Evolutionary conservation across 108 stramenopile genomes (phyloP), one percentile per base, ranked within the genome.

Genomic region (Skeletonema costatum): DNA sequence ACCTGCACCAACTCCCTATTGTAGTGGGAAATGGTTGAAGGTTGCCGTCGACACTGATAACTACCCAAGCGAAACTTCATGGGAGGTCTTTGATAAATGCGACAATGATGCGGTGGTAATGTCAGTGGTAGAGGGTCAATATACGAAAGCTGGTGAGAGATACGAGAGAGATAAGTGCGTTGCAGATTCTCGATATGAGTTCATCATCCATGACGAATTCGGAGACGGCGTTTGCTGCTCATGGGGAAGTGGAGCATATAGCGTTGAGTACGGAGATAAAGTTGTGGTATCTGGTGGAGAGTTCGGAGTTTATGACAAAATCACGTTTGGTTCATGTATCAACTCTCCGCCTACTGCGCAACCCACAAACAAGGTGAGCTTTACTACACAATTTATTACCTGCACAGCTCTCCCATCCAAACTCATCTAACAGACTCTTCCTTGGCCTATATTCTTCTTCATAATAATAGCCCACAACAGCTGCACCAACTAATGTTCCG

Each of bases 41-140:
- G 73, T 73, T 48, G 16, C 42, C 42, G 50, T 73, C 21, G 61
- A 19, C 42, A 33, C 63, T 39, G 73, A 73, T 64, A 36, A 63
- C 25, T 38, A 73, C 60, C 62, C 73, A 32, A 12, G 50, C 2
- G 62, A 51, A 25, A 73, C 46, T 64, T 19, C 39, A 56, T 73
- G 73, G 73, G 73, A 73, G 63, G 33, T 73, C 4, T 0, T 46
- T 46, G 44, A 46, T 46, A 46, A 46, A 46, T 46, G 44, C 2
- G 44, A 46, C 44, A n/a, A n/a, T n/a, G 3, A 46, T n/a, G 16
- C 14, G 16, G 44, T 46, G 16, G 44, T n/a, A n/a, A 46, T 46
- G 44, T 46, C 44, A 46, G 46, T 64, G 35, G 17, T 29, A 33
- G 30, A 30, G 25, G 21, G 31, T 21, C 60, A 59, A 35, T 46